Evolutionary conservation across 2,329 filamentous ascomycete species (phyloP).

Genomic region (Geosmithia putterillii): DNA sequence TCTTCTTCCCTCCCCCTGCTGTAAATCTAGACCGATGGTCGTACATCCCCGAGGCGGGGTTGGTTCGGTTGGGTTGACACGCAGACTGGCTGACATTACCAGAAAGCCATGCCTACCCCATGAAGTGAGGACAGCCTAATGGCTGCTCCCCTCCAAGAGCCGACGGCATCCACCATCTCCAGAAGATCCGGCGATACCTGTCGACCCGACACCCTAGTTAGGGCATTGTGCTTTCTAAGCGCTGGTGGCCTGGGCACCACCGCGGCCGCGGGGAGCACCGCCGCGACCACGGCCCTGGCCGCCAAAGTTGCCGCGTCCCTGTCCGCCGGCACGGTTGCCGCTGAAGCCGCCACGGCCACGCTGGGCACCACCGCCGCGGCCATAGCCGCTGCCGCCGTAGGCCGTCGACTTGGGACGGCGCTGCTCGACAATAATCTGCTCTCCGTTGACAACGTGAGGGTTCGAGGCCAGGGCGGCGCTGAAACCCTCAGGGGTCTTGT

Average conservation of each 20-base stretch:
- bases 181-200: too few species aligned
- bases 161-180: too few species aligned
- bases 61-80: too few species aligned
- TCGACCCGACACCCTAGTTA: background rate
- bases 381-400: slow-evolving; percentile 58
- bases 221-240: slow-evolving; percentile 21
- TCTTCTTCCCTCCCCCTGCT: background rate
- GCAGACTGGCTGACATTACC: too few species aligned
- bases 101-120: too few species aligned
- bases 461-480: slow-evolving; percentile 73
- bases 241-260: slow-evolving; percentile 42
- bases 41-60: too few species aligned
- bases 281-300: slow-evolving; percentile 55
- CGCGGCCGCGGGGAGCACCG: slow-evolving; percentile 51
- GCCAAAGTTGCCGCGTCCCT: slow-evolving; percentile 58
- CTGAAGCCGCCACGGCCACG: slow-evolving; percentile 54
- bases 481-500: slow-evolving; percentile 68
- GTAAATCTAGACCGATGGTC: too few species aligned
- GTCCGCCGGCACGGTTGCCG: slow-evolving; percentile 44
- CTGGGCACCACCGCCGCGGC: slow-evolving; percentile 43
- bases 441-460: slow-evolving; percentile 72
- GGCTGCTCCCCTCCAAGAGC: too few species aligned
- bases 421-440: slow-evolving; percentile 79
- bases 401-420: slow-evolving; percentile 65
- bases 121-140: too few species aligned